Base-by-base conservation (phyloP, 108 stramenopile species). In the Chaetoceros tenuissimus region DNA sequence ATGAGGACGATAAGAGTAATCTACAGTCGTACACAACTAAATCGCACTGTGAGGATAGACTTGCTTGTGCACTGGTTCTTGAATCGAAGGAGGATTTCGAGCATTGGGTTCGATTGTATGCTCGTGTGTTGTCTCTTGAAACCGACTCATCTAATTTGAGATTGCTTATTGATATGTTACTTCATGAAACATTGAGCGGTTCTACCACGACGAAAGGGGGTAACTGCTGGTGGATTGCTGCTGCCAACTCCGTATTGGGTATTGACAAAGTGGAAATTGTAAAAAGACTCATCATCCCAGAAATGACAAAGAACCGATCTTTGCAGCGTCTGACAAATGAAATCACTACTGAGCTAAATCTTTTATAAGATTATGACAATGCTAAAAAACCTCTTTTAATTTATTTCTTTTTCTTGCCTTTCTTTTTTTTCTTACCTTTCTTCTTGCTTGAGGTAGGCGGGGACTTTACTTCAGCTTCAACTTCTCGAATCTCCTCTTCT, bases 11-110 rank as follows among this genome's bases (percentile, higher is more conserved):
- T 45, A 65, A 64, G 24, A 46, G 44, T 8, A 48, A 57, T n/a
- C 57, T 46, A 24, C 62, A 63, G 31, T 45, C 46, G 31, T 66
- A 78, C 16, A 66, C 75, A 3, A 83, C 86, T 18, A 66, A 82
- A 56, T 70, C 87, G 3, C 90, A 92, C 57, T 92, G 90, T 54
- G 90, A 92, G 68, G 87, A 92, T 63, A 80, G 90, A 34, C 72
- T 92, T 73, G 84, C 90, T 0, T 92, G 90, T 57, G 78, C 90
- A 2, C 31, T 88, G 51, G 82, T 77, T 19, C 70, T 92, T 19
- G 72, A 67, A 17, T 86, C 82, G 1, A 56, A 63, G 22, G 28
- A 58, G 40, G 90, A 92, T 53, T 87, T 88, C 51, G 52, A 75
- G 29, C 57, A 65, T 48, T 92, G 90, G 90, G 56, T 90, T 1